Base-by-base conservation (phyloP, 306 rosid genomes). In the Abrus pulchellus region DNA sequence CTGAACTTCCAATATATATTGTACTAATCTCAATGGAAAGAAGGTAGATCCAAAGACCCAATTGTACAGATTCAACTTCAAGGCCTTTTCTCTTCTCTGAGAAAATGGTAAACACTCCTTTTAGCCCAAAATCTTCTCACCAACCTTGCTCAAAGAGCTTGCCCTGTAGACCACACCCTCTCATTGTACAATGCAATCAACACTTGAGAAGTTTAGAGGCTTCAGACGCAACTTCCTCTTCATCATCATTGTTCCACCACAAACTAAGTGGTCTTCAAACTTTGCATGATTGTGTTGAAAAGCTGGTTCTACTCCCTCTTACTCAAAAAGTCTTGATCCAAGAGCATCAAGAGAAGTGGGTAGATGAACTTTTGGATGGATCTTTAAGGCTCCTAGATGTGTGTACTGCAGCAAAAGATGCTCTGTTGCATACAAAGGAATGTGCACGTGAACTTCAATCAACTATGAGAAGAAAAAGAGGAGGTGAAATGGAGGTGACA, bases 381-480 rank as follows among this genome's bases (percentile, higher is more conserved):
- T 85, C 88, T 67, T 76, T 87, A 27, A 79, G 83, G 83, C 88
- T 85, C 40, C 41, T 87, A n/a, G 90, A 87, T 9, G 83, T 44
- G 5, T 85, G 90, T 13, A 72, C 83, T 6, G 86, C 72, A 0
- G 87, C 83, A 9, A 87, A 85, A 64, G 88, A 87, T 72, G 47
- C 90, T 7, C 62, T 87, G 0, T 56, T 84, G 40, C 88, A 87
- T 68, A 87, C 85, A n/a, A 87, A 87, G 79, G 90, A 79, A 80
- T 87, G 90, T 1, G 80, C 79, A 1, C 75, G 88, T 1, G 88
- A 84, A 38, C 82, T 87, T 85, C 88, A 87, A 55, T 87, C 90
- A 3, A 85, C 76, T 48, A 76, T 87, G 48, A 76, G 90, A 72
- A 82, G 88, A 76, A 87, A 85, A 82, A 82, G 88, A 9, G 87